Evolutionary conservation across 2,329 filamentous ascomycete genomes (phyloP).

Genomic region (Teratosphaeria pseudoeucalypti): DNA sequence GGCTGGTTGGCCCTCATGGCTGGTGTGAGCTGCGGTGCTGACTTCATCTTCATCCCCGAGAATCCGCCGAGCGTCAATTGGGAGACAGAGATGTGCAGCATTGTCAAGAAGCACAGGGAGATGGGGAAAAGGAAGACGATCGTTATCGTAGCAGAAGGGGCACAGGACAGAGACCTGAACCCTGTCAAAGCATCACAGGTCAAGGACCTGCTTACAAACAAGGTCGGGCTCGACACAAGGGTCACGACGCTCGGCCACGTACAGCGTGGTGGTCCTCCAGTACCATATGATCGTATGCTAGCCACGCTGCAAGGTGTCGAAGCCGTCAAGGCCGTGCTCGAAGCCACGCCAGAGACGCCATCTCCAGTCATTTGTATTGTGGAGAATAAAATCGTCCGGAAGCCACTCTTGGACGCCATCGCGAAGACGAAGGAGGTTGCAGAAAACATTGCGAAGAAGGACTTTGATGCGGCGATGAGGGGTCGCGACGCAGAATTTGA

Average conservation of each 20-base stretch:
- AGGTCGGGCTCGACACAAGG: constrained; percentile 76
- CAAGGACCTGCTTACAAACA: constrained; percentile 75
- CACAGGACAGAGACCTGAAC: constrained; percentile 71
- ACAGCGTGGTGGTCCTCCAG: constrained; percentile 86
- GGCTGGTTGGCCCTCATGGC: constrained; percentile 96
- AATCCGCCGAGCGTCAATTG: constrained; percentile 80
- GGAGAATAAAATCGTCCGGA: constrained; percentile 94
- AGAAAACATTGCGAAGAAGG: constrained; percentile 67
- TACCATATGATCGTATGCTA: constrained; percentile 89
- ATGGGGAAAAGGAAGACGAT: constrained; percentile 95
- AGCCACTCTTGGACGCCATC: constrained; percentile 82
- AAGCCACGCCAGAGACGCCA: constrained; percentile 77
- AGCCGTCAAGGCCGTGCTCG: constrained; percentile 82
- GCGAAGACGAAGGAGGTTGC: constrained; percentile 75
- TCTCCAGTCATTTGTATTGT: constrained; percentile 93
- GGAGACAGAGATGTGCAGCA: constrained; percentile 75
- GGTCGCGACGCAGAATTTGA: constrained; percentile 87
- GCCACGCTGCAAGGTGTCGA: constrained; percentile 89
- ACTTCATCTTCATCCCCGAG: constrained; percentile 95
- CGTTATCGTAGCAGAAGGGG: constrained; percentile 93
- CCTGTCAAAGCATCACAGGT: constrained; percentile 75
- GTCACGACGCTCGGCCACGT: constrained; percentile 94
- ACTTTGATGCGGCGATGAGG: constrained; percentile 79
- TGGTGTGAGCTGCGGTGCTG: constrained; percentile 85
- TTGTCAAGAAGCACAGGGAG: constrained; percentile 69